Evolutionary conservation across 176 grass and related monocot genomes (phyloP).

Genomic region (Ananas comosus): DNA sequence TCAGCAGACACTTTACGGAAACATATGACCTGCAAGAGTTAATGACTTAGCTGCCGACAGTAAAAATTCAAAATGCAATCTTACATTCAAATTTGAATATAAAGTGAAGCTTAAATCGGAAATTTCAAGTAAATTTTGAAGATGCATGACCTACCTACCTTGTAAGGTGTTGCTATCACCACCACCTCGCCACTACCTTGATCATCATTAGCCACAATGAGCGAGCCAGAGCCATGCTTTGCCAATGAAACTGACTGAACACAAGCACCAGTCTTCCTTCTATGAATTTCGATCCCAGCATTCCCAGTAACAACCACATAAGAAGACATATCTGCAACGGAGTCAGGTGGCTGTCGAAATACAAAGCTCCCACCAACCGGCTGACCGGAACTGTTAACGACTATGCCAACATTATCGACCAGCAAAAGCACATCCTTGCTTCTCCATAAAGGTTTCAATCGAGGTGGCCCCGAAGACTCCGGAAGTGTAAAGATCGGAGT

Average conservation of each 20-base stretch:
- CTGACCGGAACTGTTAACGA: conserved; percentile 42
- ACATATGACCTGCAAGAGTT: conserved; percentile 52
- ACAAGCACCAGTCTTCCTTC: conserved; percentile 50
- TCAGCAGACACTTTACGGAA: conserved; percentile 62
- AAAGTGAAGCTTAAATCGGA: background rate
- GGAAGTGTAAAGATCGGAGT: conserved; percentile 64
- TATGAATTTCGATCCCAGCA: conserved; percentile 62
- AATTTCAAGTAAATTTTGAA: background rate
- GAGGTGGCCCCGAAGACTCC: conserved; percentile 42
- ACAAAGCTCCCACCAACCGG: conserved; percentile 71
- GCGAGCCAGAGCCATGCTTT: conserved; percentile 23
- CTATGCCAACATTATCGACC: conserved; percentile 81
- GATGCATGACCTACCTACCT: conserved; percentile 70
- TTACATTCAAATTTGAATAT: background rate
- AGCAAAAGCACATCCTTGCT: conserved; percentile 60
- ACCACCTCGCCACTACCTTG: conserved; percentile 31
- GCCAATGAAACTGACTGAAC: conserved; percentile 49
- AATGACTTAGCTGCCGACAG: conserved; percentile 21
- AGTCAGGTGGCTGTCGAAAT: conserved; percentile 51
- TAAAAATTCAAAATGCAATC: background rate
- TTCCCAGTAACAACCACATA: conserved; percentile 63
- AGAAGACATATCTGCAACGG: conserved; percentile 48
- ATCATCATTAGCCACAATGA: conserved; percentile 54
- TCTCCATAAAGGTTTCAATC: conserved; percentile 55
- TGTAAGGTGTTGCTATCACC: conserved; percentile 73